Percentiles rank a stretch among this genome's conserved stretches.
These are phyloP conservation scores for Solanum appendiculatum DNA, from an alignment of 257 asterid genomes.

Conservation along the genomic window DNA sequence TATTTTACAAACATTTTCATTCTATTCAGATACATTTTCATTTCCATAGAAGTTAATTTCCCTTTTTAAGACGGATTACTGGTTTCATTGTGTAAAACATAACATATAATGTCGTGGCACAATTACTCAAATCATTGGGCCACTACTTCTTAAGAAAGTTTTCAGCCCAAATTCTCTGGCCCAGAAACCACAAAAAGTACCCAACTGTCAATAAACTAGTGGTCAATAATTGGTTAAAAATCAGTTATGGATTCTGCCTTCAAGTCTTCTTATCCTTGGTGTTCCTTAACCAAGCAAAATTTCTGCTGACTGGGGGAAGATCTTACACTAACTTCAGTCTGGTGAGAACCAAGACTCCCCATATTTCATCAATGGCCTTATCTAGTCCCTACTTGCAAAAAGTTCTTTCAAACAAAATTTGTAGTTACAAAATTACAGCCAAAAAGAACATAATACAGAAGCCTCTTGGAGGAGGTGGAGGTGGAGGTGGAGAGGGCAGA, in stretches of 20 bases:
- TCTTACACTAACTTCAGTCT: background rate
- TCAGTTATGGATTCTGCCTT: constrained; percentile 36
- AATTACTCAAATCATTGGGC: background rate
- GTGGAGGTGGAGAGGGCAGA: constrained; percentile 10
- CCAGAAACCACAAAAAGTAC: background rate
- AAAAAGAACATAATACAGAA: constrained; percentile 21
- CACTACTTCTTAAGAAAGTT: background rate
- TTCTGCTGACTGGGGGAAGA: background rate
- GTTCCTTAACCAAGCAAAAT: constrained; percentile 36
- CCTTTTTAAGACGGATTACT: background rate
- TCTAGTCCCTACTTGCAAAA: constrained; percentile 55
- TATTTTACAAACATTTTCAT: background rate
- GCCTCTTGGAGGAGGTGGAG: background rate
- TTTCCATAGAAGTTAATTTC: background rate
- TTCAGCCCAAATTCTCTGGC: background rate
- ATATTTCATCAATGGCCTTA: constrained; percentile 40
- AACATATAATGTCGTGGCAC: background rate
- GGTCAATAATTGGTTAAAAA: constrained; percentile 38
- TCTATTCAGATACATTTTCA: background rate
- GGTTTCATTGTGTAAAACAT: background rate
- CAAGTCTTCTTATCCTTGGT: constrained; percentile 30
- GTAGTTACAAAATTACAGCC: constrained; percentile 11
- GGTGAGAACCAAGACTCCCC: background rate
- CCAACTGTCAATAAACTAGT: background rate
- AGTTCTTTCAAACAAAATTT: constrained; percentile 32